These are phyloP conservation scores for Mycena vitilis DNA, from an alignment of 768 basidiomycete species.

Conservation along the genomic window DNA sequence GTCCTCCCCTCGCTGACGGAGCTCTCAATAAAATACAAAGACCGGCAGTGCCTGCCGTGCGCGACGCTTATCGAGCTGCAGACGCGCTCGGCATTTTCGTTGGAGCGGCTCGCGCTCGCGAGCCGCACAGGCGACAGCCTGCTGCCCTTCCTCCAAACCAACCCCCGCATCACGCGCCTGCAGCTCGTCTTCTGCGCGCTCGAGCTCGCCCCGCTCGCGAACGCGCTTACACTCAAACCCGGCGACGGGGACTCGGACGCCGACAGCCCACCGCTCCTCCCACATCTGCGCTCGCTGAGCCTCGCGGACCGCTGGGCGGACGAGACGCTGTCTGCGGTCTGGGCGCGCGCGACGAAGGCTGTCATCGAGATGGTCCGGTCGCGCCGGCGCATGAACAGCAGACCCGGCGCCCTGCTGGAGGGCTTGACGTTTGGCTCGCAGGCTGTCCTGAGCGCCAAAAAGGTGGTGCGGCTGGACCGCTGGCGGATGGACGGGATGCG, in stretches of 20 bases:
- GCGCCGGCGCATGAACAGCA: conserved; percentile 4
- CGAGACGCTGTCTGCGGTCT: conserved; percentile 6
- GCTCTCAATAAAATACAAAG: conserved; percentile 21
- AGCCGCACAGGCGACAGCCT: conserved; percentile 16
- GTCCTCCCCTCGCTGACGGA: conserved; percentile 28
- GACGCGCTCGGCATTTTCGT: conserved; percentile 26
- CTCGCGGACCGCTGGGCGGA: conserved; percentile 24
- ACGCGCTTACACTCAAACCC: conserved; percentile 4
- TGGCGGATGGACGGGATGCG: conserved; percentile 24
- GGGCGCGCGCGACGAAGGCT: conserved; percentile 26
- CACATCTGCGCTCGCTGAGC: conserved; percentile 4
- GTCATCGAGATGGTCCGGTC: conserved; percentile 27
- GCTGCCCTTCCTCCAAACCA: conserved; percentile 22
- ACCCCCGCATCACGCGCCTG: conserved; percentile 18
- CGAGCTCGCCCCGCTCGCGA: conserved; percentile 5
- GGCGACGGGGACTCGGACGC: not conserved
- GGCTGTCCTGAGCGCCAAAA: conserved; percentile 17
- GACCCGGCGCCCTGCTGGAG: not conserved
- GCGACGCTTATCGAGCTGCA: conserved; percentile 20
- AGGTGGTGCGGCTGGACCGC: not conserved
- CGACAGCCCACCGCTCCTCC: conserved; percentile 11
- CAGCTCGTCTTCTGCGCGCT: conserved; percentile 24
- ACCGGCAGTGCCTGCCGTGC: conserved; percentile 8
- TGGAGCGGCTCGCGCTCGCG: conserved; percentile 18
- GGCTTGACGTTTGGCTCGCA: conserved; percentile 18